Percentiles rank a stretch among this genome's conserved stretches.
Evolutionary conservation across 495 filamentous ascomycete genomes (phyloP).

Genomic region (Oidiodendron maius): DNA sequence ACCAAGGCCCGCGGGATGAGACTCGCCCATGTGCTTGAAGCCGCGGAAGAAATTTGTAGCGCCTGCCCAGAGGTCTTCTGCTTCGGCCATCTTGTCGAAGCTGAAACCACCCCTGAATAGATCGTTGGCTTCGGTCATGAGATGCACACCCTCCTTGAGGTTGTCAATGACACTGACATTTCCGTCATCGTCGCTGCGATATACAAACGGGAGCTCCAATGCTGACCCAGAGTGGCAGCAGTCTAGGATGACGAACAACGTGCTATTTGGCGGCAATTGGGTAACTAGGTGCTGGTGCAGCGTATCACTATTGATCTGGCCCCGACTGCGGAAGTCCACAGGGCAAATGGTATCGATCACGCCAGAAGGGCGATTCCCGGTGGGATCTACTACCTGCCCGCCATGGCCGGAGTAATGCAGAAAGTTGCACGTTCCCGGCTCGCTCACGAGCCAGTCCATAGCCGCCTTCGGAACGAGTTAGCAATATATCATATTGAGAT

Average conservation of each 20-base stretch:
- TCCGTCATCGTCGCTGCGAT: slow-evolving; percentile 45
- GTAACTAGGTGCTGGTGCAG: slow-evolving; percentile 48
- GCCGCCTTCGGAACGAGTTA: slow-evolving; percentile 34
- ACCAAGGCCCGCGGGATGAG: slow-evolving; percentile 40
- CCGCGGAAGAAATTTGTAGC: slow-evolving; percentile 49
- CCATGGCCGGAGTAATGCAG: slow-evolving; percentile 55
- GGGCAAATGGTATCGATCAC: slow-evolving; percentile 53
- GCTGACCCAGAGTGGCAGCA: slow-evolving; percentile 59
- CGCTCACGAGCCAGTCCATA: slow-evolving; percentile 16
- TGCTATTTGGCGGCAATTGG: slow-evolving; percentile 39
- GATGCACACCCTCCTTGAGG: slow-evolving; percentile 41
- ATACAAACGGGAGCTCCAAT: slow-evolving; percentile 53
- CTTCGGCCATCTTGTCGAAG: slow-evolving; percentile 41
- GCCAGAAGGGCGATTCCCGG: slow-evolving; percentile 22
- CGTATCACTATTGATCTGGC: slow-evolving; percentile 45
- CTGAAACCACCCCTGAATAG: slow-evolving; percentile 48
- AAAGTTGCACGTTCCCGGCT: slow-evolving; percentile 18
- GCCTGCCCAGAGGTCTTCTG: slow-evolving; percentile 44
- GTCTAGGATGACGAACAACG: slow-evolving; percentile 52
- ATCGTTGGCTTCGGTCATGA: slow-evolving; percentile 39
- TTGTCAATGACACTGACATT: slow-evolving; percentile 52
- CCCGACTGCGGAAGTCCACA: slow-evolving; percentile 41
- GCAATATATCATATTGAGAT: slow-evolving; percentile 34
- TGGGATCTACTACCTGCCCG: slow-evolving; percentile 23
- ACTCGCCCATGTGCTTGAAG: slow-evolving; percentile 38